Conservation (phyloP, 257 asterid genomes). For the Coffea eugenioides region DNA sequence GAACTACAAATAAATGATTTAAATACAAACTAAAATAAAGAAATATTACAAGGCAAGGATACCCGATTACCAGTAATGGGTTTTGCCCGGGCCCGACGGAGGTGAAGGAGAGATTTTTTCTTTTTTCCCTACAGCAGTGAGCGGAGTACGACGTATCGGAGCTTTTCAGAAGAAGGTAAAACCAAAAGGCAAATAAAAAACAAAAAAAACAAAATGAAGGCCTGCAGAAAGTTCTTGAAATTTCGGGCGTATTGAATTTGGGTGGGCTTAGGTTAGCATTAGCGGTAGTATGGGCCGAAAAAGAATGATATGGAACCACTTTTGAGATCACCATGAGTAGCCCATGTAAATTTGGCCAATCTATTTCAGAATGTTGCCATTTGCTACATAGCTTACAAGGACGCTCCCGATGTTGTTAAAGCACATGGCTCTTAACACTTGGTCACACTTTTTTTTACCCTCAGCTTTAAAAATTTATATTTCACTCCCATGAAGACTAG, state of each 20-base stretch:
- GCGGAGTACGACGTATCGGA: neutral
- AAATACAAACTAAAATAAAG: neutral
- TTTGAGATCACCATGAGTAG: neutral
- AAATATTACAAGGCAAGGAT: neutral
- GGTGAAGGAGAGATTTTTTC: neutral
- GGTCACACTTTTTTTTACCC: no score
- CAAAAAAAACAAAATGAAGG: neutral
- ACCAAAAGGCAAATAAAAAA: no score
- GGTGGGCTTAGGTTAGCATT: neutral
- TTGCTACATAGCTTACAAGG: no score
- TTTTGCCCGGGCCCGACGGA: neutral
- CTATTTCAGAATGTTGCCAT: no score
- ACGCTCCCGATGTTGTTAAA: no score
- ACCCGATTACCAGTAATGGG: neutral
- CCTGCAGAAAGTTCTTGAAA: constrained; percentile 27
- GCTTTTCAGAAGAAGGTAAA: no score
- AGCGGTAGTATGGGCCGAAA: neutral
- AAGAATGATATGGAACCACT: neutral
- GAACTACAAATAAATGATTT: no score
- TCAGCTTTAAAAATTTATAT: no score
- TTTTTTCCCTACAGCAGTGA: no score
- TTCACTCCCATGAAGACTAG: no score
- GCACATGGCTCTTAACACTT: no score
- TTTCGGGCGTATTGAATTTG: neutral
- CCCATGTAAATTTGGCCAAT: neutral